Conservation (phyloP, 176 grass and related monocot species). For the Puya raimondii region DNA sequence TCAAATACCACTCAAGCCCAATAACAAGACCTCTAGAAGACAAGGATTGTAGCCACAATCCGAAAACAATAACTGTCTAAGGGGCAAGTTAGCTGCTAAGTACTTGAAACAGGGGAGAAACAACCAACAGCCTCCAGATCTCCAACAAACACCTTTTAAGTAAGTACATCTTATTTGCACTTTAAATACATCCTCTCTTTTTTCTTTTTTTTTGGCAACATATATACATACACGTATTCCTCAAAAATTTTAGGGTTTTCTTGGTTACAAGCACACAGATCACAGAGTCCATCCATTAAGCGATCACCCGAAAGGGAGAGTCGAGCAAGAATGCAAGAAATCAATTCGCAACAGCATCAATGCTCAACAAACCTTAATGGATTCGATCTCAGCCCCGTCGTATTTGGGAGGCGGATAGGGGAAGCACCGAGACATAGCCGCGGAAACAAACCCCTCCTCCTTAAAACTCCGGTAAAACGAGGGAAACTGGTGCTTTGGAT, state of each 20-base stretch:
- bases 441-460: neutral
- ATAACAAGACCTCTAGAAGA: too few species aligned
- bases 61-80: too few species aligned
- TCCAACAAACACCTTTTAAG: neutral
- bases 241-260: neutral
- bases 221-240: neutral
- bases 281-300: slow-evolving; percentile 4
- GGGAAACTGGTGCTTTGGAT: neutral
- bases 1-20: too few species aligned
- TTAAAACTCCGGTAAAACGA: neutral
- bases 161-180: neutral
- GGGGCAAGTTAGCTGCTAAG: neutral
- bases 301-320: slow-evolving; percentile 11
- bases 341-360: slow-evolving; percentile 31
- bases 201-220: neutral
- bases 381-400: slow-evolving; percentile 25
- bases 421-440: slow-evolving; percentile 31
- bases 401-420: slow-evolving; percentile 27
- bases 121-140: neutral
- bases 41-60: too few species aligned
- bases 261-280: neutral
- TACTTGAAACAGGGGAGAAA: neutral
- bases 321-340: slow-evolving; percentile 20
- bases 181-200: neutral
- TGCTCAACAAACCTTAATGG: slow-evolving; percentile 33